phyloP scores from a whole-genome alignment of 441 rosid species.

The Breynia disticha region DNA sequence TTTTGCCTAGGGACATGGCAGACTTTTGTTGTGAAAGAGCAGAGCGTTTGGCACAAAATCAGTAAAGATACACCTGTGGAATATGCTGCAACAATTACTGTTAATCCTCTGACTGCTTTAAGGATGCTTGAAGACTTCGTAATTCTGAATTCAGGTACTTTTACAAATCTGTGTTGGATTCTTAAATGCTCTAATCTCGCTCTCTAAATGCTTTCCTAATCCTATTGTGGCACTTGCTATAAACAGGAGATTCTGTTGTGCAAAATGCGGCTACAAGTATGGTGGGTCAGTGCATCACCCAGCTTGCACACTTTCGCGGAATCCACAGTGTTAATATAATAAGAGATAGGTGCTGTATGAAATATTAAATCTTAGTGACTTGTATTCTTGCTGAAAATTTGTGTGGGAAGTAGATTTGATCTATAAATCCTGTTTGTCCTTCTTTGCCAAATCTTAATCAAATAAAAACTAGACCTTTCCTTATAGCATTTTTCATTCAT shows the following conservation, averaged over 20 bases:
- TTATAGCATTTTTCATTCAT: too few relatives aligned
- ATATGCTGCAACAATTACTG: constrained; percentile 86
- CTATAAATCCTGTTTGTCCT: too few relatives aligned
- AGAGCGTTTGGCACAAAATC: constrained; percentile 75
- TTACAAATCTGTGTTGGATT: constrained; percentile 1
- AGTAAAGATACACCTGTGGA: constrained; percentile 58
- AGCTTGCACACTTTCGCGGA: constrained; percentile 64
- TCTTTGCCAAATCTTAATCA: too few relatives aligned
- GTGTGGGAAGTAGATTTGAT: too few relatives aligned
- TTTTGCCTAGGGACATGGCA: constrained; percentile 71
- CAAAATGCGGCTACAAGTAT: constrained; percentile 94
- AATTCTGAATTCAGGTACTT: constrained; percentile 49
- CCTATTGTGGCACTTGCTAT: constrained; percentile 14
- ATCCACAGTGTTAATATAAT: constrained; percentile 63
- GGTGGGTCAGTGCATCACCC: constrained; percentile 85
- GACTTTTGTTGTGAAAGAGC: constrained; percentile 70
- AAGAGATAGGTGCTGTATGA: constrained; percentile 58
- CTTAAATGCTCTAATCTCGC: neutral
- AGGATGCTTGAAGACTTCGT: constrained; percentile 87
- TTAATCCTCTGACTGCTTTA: constrained; percentile 85
- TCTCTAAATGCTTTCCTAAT: constrained; percentile 8
- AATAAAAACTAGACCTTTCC: too few relatives aligned
- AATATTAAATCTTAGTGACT: constrained; percentile 5
- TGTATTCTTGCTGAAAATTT: too few relatives aligned
- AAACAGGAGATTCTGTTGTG: constrained; percentile 66